Evolutionary conservation across 139 green algal genomes (phyloP).

Genomic region (Diplosphaera chodatii): DNA sequence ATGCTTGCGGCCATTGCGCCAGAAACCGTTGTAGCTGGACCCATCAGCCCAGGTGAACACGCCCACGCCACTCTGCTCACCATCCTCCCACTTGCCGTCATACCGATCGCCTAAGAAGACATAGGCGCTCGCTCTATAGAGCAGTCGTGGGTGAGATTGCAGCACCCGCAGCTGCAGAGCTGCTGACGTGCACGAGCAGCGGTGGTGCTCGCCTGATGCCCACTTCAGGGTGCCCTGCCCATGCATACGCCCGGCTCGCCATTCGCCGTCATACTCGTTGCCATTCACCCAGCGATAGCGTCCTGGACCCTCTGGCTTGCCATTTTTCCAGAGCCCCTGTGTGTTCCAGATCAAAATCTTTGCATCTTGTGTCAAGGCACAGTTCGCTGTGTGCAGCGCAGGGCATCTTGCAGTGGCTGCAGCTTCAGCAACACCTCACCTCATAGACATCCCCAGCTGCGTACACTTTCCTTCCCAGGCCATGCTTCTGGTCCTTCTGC

Average conservation of each 20-base stretch:
- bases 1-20: slow-evolving; percentile 66
- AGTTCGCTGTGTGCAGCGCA: too few relatives aligned
- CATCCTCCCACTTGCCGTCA: slow-evolving; percentile 79
- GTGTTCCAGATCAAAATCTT: not conserved
- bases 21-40: slow-evolving; percentile 80
- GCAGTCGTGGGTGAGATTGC: too few relatives aligned
- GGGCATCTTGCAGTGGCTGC: too few relatives aligned
- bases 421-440: too few relatives aligned
- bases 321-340: slow-evolving; percentile 57
- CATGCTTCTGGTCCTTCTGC: slow-evolving; percentile 63
- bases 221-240: slow-evolving; percentile 87
- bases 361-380: too few relatives aligned
- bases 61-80: slow-evolving; percentile 66
- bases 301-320: slow-evolving; percentile 61
- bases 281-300: slow-evolving; percentile 69
- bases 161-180: too few relatives aligned
- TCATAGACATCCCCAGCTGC: slow-evolving; percentile 73
- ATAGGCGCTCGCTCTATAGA: too few relatives aligned
- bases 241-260: slow-evolving; percentile 67
- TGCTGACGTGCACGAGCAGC: too few relatives aligned
- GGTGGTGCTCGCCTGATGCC: too few relatives aligned
- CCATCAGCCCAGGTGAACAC: slow-evolving; percentile 81
- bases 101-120: slow-evolving; percentile 77
- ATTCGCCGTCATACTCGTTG: slow-evolving; percentile 86
- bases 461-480: slow-evolving; percentile 72